Base-by-base conservation (phyloP, 768 basidiomycete species). In the Tylopilus felleus region DNA sequence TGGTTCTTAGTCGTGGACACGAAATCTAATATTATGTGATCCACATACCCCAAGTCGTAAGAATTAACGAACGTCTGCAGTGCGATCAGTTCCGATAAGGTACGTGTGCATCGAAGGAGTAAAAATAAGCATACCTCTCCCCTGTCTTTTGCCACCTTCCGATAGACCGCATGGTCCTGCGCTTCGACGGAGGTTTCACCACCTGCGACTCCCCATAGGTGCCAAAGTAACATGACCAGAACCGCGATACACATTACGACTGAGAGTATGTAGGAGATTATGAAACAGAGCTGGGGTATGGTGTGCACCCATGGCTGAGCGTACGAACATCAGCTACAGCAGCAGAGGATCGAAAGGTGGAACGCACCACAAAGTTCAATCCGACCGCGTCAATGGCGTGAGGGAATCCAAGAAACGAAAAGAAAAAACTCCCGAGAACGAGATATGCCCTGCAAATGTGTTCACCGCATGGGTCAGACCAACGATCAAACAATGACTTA, bases 161-260 rank as follows among this genome's bases (percentile, higher is more conserved):
- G 75, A 64, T 98, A 96, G 27, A 86, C 78, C 8, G 84, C 83
- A 62, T 93, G 83, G 62, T 98, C 96, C 58, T 93, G 91, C 7
- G 80, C 79, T 71, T 99, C 97, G 8, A 98, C 95, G 1, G 87
- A 81, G 0, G 94, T 98, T 67, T 98, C 94, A 0, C 85, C 93
- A 33, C 74, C 68, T 1, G 80, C 68, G 13, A 97, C 72, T 51
- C 86, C 79, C 74, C 82, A 88, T 2, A 93, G 56, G 58, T 93
- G 90, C 73, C 83, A 93, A 3, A 73, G 64, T 5, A 82, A 72
- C 88, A 94, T 90, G 36, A 88, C 74, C 5, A 80, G 72, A 0
- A 95, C 83, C 0, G 88, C 85, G 25, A 93, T 72, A 49, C 83
- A 86, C 51, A 98, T 77, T 0, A 95, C 90, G 6, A 75, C 69